A percentile compares a stretch with the other conserved stretches of the same genome.
Conservation (phyloP, 2,329 filamentous ascomycete genomes). For the Penicillium vulpinum region DNA sequence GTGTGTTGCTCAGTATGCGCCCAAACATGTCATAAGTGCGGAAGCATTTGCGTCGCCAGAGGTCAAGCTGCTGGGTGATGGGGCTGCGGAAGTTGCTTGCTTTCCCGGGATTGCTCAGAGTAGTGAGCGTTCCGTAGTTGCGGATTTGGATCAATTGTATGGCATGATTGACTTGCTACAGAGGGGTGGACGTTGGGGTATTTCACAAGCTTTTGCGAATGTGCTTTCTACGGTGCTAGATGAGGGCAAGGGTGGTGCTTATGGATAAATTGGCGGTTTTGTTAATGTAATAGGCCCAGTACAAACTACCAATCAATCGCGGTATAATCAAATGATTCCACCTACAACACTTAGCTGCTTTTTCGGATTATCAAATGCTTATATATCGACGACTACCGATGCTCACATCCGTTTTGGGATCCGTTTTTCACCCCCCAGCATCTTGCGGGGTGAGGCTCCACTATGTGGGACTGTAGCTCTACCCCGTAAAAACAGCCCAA, state of each 20-base stretch:
- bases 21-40: slow-evolving; percentile 8
- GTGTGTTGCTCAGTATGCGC: slow-evolving; percentile 20
- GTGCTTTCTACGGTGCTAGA: slow-evolving; percentile 19
- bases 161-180: slow-evolving; percentile 27
- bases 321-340: not conserved
- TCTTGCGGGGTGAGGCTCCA: not conserved
- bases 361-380: not conserved
- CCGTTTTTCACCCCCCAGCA: not conserved
- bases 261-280: not conserved
- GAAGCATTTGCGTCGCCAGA: slow-evolving; percentile 27
- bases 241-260: not conserved
- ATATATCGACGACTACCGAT: not conserved
- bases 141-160: slow-evolving; percentile 27
- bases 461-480: not conserved
- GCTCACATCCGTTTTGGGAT: not conserved
- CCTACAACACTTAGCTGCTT: not conserved
- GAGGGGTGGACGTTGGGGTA: slow-evolving; percentile 30
- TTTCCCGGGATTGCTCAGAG: slow-evolving; percentile 16
- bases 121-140: slow-evolving; percentile 18
- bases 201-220: slow-evolving; percentile 27
- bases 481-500: not conserved
- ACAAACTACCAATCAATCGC: not conserved
- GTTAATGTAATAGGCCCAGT: not conserved
- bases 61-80: slow-evolving; percentile 25
- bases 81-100: slow-evolving; percentile 3